phyloP scores from a whole-genome alignment of 2,329 filamentous ascomycete species.

The Tolypocladium tropicale region DNA sequence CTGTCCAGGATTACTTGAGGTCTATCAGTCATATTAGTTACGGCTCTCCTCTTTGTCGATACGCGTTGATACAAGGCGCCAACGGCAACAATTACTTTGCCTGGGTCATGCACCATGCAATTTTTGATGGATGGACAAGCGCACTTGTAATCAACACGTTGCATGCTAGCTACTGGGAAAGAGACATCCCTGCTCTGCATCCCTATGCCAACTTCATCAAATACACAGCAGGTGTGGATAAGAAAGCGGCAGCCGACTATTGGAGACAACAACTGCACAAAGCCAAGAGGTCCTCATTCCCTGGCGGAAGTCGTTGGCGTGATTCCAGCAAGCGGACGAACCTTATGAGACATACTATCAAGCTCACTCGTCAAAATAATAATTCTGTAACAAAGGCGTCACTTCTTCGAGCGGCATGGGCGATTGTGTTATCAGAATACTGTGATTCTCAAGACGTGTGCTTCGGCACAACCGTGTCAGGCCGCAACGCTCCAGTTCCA shows the following conservation, averaged over 20 bases:
- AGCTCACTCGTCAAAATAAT: background rate
- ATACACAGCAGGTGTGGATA: background rate
- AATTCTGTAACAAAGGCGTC: slow-evolving; percentile 8
- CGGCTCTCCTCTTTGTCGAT: too few relatives aligned
- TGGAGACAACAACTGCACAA: slow-evolving; percentile 7
- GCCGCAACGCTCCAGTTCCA: slow-evolving; percentile 11
- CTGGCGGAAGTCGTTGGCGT: background rate
- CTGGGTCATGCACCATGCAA: too few relatives aligned
- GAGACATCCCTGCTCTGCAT: background rate
- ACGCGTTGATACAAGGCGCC: too few relatives aligned
- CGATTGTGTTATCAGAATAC: slow-evolving; percentile 9
- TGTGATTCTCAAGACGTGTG: slow-evolving; percentile 10
- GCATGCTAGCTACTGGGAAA: background rate
- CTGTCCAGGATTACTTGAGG: too few relatives aligned
- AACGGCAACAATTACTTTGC: too few relatives aligned
- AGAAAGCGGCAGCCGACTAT: background rate
- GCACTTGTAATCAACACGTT: background rate
- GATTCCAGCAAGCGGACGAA: background rate
- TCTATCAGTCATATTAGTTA: too few relatives aligned
- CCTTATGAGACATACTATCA: background rate
- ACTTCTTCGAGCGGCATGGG: slow-evolving; percentile 18
- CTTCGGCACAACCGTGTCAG: slow-evolving; percentile 14
- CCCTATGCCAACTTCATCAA: slow-evolving; percentile 1
- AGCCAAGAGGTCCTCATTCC: slow-evolving; percentile 5
- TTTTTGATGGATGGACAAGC: background rate